Evolutionary conservation across 2,329 filamentous ascomycete species (phyloP).

Genomic region (Sporothrix schenckii): DNA sequence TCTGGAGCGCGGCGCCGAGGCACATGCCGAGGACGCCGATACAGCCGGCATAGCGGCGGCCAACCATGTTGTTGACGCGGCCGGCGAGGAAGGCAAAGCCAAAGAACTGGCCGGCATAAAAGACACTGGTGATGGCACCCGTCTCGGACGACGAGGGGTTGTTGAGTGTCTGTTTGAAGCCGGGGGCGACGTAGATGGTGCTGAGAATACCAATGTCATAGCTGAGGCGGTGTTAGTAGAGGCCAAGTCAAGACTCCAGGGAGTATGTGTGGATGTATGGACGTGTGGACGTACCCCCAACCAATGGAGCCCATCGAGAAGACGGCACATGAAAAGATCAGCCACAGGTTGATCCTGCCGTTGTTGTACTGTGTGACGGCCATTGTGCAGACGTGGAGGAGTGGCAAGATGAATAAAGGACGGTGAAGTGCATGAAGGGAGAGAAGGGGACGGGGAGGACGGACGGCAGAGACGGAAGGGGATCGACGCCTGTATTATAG

Average conservation of each 20-base stretch:
- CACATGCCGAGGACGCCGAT: slow-evolving; percentile 34
- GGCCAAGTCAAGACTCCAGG: neutral
- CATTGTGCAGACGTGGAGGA: neutral
- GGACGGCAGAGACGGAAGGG: neutral
- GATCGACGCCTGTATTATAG: slow-evolving; percentile 22
- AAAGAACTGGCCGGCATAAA: slow-evolving; percentile 37
- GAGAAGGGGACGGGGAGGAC: neutral
- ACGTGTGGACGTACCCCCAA: slow-evolving; percentile 27
- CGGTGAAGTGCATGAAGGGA: neutral
- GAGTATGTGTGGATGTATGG: too few relatives aligned
- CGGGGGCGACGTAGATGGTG: slow-evolving; percentile 37
- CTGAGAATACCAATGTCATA: slow-evolving; percentile 36
- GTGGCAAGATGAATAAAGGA: neutral
- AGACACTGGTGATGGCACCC: slow-evolving; percentile 37
- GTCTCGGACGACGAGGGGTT: slow-evolving; percentile 34
- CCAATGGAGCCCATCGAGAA: slow-evolving; percentile 35
- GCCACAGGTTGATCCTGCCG: slow-evolving; percentile 31
- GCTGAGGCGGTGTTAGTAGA: slow-evolving; percentile 20
- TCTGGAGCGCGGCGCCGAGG: slow-evolving; percentile 36
- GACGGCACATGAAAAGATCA: slow-evolving; percentile 32
- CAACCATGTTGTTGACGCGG: slow-evolving; percentile 34
- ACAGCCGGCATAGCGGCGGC: slow-evolving; percentile 36
- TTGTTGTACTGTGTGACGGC: neutral
- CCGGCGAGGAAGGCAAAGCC: slow-evolving; percentile 36
- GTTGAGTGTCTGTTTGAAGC: slow-evolving; percentile 36